A percentile compares a stretch with the other conserved stretches of the same genome.
Conservation (phyloP, 768 basidiomycete species). For the Trametopsis cervina region DNA sequence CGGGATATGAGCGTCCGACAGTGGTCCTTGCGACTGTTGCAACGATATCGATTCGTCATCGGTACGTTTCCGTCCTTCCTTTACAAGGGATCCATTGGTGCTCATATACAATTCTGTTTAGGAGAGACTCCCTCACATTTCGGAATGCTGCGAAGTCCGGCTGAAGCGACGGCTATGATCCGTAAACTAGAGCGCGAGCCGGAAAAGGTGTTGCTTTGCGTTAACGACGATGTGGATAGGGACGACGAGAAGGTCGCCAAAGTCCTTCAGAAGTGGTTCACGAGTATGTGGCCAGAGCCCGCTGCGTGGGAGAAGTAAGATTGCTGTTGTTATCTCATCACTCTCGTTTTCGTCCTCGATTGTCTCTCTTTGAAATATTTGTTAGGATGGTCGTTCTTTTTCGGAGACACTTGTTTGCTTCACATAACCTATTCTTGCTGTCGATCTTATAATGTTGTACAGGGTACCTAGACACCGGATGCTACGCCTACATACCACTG, state of each 20-base stretch:
- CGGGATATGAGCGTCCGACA: constrained; percentile 18
- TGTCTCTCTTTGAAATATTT: too few species aligned
- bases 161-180: constrained; percentile 14
- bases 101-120: too few species aligned
- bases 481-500: too few species aligned
- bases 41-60: constrained; percentile 29
- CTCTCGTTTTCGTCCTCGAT: too few species aligned
- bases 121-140: constrained; percentile 18
- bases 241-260: constrained; percentile 11
- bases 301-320: constrained; percentile 18
- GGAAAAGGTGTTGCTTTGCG: constrained; percentile 25
- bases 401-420: too few species aligned
- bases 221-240: constrained; percentile 27
- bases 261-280: constrained; percentile 16
- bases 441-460: too few species aligned
- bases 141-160: constrained; percentile 18
- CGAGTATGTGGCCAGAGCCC: constrained; percentile 14
- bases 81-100: not conserved
- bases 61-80: constrained; percentile 18
- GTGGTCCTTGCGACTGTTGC: constrained; percentile 26
- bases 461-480: too few species aligned
- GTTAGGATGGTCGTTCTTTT: too few species aligned
- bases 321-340: too few species aligned
- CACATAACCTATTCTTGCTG: too few species aligned
- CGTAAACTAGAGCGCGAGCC: constrained; percentile 13